Evolutionary conservation across 208 protist species (phyloP).

Genomic region (Leishmania major): DNA sequence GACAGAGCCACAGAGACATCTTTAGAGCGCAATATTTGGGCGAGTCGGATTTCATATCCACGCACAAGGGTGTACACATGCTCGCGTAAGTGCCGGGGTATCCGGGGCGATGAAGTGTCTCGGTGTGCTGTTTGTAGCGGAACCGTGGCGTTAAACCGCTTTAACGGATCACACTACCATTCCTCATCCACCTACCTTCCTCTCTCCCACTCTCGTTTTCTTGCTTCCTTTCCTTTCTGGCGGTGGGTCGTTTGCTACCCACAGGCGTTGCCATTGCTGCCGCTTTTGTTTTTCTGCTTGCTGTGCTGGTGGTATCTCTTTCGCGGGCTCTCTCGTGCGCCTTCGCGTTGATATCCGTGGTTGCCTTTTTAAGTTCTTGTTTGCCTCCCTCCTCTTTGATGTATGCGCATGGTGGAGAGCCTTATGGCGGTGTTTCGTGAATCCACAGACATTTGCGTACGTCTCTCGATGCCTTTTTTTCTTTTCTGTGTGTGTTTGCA

Average conservation of each 20-base stretch:
- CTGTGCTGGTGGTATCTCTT: neutral
- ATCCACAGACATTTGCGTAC: neutral
- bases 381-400: neutral
- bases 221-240: neutral
- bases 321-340: neutral
- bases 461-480: neutral
- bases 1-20: neutral
- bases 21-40: too few species aligned
- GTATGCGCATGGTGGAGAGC: neutral
- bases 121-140: neutral
- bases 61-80: neutral
- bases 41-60: neutral
- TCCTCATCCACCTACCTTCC: too few species aligned
- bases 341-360: neutral
- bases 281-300: neutral
- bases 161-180: neutral
- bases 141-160: neutral
- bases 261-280: neutral
- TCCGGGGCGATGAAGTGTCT: neutral
- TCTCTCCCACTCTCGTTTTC: neutral
- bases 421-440: neutral
- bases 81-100: neutral
- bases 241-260: neutral
- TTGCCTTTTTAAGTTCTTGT: neutral
- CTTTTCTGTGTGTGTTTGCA: neutral